Base-by-base conservation (phyloP, 345 rosid species). In the Erucastrum elatum region DNA sequence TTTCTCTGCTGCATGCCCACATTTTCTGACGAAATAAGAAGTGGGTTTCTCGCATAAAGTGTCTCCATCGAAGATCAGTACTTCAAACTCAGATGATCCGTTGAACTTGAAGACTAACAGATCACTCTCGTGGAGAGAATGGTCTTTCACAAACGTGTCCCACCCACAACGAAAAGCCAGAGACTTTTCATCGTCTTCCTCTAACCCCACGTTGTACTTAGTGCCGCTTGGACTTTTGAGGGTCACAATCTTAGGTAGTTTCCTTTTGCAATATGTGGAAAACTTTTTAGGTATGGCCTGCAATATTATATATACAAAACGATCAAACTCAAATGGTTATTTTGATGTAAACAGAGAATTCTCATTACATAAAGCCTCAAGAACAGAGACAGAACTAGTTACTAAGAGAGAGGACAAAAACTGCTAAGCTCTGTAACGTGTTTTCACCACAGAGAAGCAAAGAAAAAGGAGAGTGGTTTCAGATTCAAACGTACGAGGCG, bases 1-100 rank as follows among this genome's bases (percentile, higher is more conserved):
- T 65, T 77, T 70, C 87, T 7, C 68, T 79, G 82, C 68, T 79
- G 82, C 78, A 68, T 80, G 87, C 1, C 71, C 81, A 69, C 86
- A 78, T 84, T 81, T 85, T 71, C 81, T 87, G 39, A 85, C 84
- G 72, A 93, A 89, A 68, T 90, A 91, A 15, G 91, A 74, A 67
- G 85, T 76, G 29, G 80, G 91, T 81, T 87, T 94, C 86, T 94
- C 95, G 46, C 97, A 94, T 77, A 84, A 75, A 77, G 85, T 90
- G 15, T 46, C 66, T 66, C 84, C 83, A 64, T 90, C 87, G 55
- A 94, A 87, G 68, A 87, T 69, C 64, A 89, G 53, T 29, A 91
- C 97, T 79, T 94, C 90, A 64, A 94, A 91, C 44, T 82, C 83
- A 21, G 95, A 90, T 11, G 75, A 78, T 66, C 94, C 95, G 61